Evolutionary conservation across 2,329 filamentous ascomycete genomes (phyloP), one percentile per base, ranked within the genome.

Genomic region (Leptographium wingfieldii): DNA sequence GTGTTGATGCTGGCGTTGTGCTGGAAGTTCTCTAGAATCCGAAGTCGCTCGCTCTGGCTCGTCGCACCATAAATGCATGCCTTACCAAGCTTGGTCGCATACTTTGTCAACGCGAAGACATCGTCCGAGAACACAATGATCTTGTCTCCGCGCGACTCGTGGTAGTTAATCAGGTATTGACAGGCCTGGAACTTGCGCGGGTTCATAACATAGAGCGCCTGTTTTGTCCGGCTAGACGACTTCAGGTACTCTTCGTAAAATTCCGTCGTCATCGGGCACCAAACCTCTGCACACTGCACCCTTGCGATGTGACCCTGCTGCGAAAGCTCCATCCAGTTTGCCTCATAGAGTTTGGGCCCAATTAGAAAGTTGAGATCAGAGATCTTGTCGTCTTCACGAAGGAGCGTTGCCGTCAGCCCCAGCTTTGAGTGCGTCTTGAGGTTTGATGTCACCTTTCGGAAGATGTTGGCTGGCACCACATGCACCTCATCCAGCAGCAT

Each of bases 61-160:
- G 94, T 99, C 60, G 86, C 88, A 57, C 94, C 94, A 67, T 90
- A 96, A 66, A 99, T 96, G 71, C 86, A 96, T 0, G 89, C 87
- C 70, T 96, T 96, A 55, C 82, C 82, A 46, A 97, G 77, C 66
- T 91, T 92, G 31, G 84, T 77, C 3, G 94, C 92, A 68, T 97
- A 96, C 49, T 85, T 82, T 66, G 92, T 83, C 35, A 99, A 77
- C 0, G 94, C 92, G 68, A 94, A 97, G 49, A 99, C 90, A 66
- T 97, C 96, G 72, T 99, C 94, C 0, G 91, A 96, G 72, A 97
- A 97, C 52, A 99, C 92, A 64, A 97, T 97, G 66, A 97, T 91
- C 73, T 97, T 97, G 76, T 97, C 94, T 38, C 94, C 92, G 62
- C 94, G 83, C 59, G 85, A 86, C 73, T 97, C 92, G 72, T 99